Percentiles rank a stretch among this genome's conserved stretches.
These are phyloP conservation scores for Lodderomyces margitis DNA, from an alignment of 1,139 yeast genomes.

Conservation along the genomic window DNA sequence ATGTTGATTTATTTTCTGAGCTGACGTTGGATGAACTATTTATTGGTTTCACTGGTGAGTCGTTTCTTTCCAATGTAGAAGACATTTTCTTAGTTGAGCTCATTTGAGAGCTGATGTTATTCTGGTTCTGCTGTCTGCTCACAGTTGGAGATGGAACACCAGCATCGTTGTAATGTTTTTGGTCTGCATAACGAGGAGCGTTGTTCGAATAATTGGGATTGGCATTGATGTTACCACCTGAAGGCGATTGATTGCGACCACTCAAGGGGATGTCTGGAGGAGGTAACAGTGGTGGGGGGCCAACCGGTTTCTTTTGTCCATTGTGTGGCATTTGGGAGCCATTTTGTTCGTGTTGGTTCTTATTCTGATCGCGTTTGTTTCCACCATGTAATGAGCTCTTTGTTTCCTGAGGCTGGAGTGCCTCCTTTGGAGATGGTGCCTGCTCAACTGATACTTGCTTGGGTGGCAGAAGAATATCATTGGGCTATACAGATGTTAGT, in stretches of 20 bases:
- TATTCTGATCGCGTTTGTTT: neutral
- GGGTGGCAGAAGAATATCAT: conserved; percentile 13
- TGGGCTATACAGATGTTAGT: conserved; percentile 11
- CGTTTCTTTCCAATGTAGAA: neutral
- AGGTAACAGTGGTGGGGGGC: neutral
- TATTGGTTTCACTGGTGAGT: neutral
- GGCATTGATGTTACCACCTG: neutral
- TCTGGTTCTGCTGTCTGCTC: neutral
- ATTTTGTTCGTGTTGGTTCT: neutral
- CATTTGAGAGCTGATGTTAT: neutral
- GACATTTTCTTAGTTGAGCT: neutral
- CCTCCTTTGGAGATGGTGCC: conserved; percentile 9
- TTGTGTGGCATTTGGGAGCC: neutral
- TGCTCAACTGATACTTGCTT: conserved; percentile 14
- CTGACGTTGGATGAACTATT: neutral
- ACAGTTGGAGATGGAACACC: neutral
- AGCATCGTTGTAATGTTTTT: neutral
- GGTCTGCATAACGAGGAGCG: neutral
- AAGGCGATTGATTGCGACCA: neutral
- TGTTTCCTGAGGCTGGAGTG: conserved; percentile 8
- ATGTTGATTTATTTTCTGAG: neutral
- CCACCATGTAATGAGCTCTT: neutral
- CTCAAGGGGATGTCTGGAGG: neutral
- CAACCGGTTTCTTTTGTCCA: neutral
- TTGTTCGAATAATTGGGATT: neutral